phyloP scores from a whole-genome alignment of 257 asterid genomes.

The Penstemon newberryi region DNA sequence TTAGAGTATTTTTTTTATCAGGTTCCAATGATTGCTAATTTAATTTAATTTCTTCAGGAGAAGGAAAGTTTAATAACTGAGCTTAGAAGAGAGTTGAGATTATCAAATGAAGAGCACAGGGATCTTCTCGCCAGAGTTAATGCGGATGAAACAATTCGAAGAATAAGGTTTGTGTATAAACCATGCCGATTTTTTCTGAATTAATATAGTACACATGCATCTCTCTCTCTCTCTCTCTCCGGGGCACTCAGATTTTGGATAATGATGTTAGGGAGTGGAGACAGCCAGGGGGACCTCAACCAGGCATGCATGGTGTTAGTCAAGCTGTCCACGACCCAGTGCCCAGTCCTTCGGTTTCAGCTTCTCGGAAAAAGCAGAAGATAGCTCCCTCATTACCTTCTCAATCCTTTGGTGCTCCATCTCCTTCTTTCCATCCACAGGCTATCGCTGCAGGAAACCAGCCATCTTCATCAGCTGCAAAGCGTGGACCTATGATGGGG shows the following conservation, averaged over 20 bases:
- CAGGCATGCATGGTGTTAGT: constrained; percentile 47
- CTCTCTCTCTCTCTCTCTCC: constrained; percentile 19
- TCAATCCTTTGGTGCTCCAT: constrained; percentile 68
- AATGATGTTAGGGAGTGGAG: constrained; percentile 67
- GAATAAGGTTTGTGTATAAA: constrained; percentile 56
- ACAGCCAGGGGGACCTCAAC: constrained; percentile 53
- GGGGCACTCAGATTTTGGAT: constrained; percentile 19
- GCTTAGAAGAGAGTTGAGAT: constrained; percentile 71
- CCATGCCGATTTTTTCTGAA: constrained; percentile 4
- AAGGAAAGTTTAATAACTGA: constrained; percentile 77
- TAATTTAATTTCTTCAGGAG: constrained; percentile 53
- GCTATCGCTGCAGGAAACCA: constrained; percentile 52
- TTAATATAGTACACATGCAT: constrained; percentile 19
- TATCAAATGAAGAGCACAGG: constrained; percentile 84
- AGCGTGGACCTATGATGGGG: constrained; percentile 61
- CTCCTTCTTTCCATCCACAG: constrained; percentile 60
- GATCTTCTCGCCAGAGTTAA: constrained; percentile 73
- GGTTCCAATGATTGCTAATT: constrained; percentile 34
- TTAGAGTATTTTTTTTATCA: constrained; percentile 34
- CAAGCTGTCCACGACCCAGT: constrained; percentile 57
- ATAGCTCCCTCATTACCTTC: constrained; percentile 50
- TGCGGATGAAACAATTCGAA: constrained; percentile 66
- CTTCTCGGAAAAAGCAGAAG: constrained; percentile 71
- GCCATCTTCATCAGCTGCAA: constrained; percentile 61
- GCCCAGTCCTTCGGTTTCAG: constrained; percentile 70